Evolutionary conservation across 1,284 basidiomycete genomes (phyloP).

Genomic region (Ceratobasidium papillatum): DNA sequence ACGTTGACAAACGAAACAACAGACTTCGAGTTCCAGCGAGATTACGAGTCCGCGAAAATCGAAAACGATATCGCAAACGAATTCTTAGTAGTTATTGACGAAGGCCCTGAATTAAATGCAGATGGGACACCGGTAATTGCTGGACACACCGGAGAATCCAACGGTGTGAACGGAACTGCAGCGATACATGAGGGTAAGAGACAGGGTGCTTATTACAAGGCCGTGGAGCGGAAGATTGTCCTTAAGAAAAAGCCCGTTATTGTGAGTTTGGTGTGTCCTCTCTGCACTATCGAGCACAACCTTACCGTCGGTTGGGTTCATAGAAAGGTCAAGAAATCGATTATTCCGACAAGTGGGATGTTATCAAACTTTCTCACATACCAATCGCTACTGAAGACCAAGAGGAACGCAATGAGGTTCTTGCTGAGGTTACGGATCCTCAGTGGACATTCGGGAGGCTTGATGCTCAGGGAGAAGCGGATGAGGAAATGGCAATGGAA

Average conservation of each 20-base stretch:
- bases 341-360: conserved; percentile 80
- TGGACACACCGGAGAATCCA: conserved; percentile 16
- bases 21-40: conserved; percentile 75
- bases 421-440: conserved; percentile 65
- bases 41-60: conserved; percentile 84
- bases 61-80: conserved; percentile 86
- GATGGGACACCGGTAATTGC: conserved; percentile 41
- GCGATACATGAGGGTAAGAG: conserved; percentile 49
- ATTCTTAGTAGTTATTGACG: conserved; percentile 78
- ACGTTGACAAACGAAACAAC: conserved; percentile 62
- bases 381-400: conserved; percentile 63
- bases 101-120: conserved; percentile 58
- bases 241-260: conserved; percentile 85
- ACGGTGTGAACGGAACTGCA: conserved; percentile 24
- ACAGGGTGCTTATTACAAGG: conserved; percentile 86
- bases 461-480: conserved; percentile 40
- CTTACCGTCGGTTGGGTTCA: background rate
- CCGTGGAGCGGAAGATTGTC: conserved; percentile 84
- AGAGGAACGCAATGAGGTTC: conserved; percentile 62
- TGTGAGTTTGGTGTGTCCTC: conserved; percentile 57
- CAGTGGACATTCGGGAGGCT: conserved; percentile 33
- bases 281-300: background rate
- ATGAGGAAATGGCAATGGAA: conserved; percentile 36
- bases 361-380: conserved; percentile 68
- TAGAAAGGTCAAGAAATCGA: conserved; percentile 64